Evolutionary conservation across 805 yeast species (phyloP).

Genomic region (Kodamaea neixiangensis): DNA sequence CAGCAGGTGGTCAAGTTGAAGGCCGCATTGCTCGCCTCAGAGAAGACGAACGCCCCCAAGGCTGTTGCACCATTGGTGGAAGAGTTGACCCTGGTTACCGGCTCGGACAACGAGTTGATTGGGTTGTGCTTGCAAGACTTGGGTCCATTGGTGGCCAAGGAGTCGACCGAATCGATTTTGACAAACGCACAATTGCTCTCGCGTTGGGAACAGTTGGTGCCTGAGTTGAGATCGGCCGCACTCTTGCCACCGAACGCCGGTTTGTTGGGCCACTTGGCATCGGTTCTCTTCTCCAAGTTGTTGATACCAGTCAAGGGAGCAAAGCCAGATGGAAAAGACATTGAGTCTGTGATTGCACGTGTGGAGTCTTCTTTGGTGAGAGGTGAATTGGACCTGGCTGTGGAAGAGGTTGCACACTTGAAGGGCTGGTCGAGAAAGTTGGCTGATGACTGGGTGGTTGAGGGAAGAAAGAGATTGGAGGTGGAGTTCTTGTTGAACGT

Average conservation of each 20-base stretch:
- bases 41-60: slow-evolving; percentile 21
- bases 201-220: slow-evolving; percentile 77
- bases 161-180: slow-evolving; percentile 55
- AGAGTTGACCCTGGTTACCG: slow-evolving; percentile 22
- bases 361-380: slow-evolving; percentile 73
- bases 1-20: slow-evolving; percentile 36
- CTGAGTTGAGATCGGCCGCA: slow-evolving; percentile 86
- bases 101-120: slow-evolving; percentile 36
- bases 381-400: slow-evolving; percentile 83
- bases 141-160: slow-evolving; percentile 36
- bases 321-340: slow-evolving; percentile 64
- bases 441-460: slow-evolving; percentile 89
- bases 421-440: slow-evolving; percentile 92
- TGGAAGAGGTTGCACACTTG: slow-evolving; percentile 85
- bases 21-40: slow-evolving; percentile 22
- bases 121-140: slow-evolving; percentile 33
- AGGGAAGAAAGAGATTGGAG: slow-evolving; percentile 88
- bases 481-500: slow-evolving; percentile 75
- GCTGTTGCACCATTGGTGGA: slow-evolving; percentile 42
- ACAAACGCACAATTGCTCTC: slow-evolving; percentile 75
- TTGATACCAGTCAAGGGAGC: slow-evolving; percentile 77
- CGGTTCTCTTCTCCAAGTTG: slow-evolving; percentile 72
- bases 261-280: slow-evolving; percentile 84
- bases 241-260: slow-evolving; percentile 95
- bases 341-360: slow-evolving; percentile 86